Conservation (phyloP, 257 asterid genomes). For the Solanum medicagineum region DNA sequence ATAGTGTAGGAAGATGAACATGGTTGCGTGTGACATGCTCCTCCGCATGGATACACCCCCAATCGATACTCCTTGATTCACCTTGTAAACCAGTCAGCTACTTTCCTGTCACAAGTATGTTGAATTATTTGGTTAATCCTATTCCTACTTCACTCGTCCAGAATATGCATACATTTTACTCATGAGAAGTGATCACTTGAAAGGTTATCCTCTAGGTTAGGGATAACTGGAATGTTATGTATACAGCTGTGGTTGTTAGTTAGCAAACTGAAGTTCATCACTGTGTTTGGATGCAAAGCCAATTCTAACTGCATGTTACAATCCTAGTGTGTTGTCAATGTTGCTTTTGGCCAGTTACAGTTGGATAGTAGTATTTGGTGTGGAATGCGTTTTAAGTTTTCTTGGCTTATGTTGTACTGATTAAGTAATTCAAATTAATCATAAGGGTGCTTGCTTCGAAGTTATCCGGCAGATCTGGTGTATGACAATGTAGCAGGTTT, state of each 20-base stretch:
- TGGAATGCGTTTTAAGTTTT: neutral
- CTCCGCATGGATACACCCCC: neutral
- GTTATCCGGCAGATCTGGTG: conserved; percentile 78
- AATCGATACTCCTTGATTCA: neutral
- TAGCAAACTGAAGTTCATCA: neutral
- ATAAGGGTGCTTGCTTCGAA: conserved; percentile 81
- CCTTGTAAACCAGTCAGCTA: neutral
- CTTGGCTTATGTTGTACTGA: neutral
- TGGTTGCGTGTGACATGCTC: neutral
- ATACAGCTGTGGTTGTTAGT: neutral
- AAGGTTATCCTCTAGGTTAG: neutral
- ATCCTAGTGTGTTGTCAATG: neutral
- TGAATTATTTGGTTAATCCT: neutral
- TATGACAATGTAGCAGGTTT: conserved; percentile 74
- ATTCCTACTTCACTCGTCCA: neutral
- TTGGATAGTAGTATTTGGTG: neutral
- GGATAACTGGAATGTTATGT: neutral
- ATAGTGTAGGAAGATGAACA: neutral
- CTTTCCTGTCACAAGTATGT: neutral
- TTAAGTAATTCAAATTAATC: neutral
- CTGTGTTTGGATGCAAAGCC: neutral
- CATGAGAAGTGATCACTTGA: neutral
- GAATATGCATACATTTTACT: neutral
- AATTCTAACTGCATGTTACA: neutral
- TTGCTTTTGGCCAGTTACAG: neutral